Conservation (phyloP, 371 early-diverging fungal genomes). For the Rhizopus delemar region DNA sequence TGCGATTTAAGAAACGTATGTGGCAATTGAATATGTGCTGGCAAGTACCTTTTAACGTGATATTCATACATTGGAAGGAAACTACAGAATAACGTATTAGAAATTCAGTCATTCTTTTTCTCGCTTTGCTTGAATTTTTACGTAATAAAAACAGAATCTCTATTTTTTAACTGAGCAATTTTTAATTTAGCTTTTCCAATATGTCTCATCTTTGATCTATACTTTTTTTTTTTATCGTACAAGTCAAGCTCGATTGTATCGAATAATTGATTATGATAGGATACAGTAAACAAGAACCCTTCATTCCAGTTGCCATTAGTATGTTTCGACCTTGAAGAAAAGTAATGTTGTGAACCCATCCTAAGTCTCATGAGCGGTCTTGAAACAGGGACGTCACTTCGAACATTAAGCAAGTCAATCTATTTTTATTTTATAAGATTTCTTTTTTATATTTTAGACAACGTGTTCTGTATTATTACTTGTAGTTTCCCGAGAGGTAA, state of each 20-base stretch:
- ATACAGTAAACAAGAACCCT: slow-evolving; percentile 45
- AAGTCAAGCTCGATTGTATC: slow-evolving; percentile 50
- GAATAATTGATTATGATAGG: slow-evolving; percentile 48
- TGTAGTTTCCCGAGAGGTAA: slow-evolving; percentile 34
- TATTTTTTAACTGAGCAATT: slow-evolving; percentile 36
- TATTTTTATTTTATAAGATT: slow-evolving; percentile 9
- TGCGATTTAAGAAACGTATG: slow-evolving; percentile 50
- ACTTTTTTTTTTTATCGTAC: slow-evolving; percentile 44
- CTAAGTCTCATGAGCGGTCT: slow-evolving; percentile 46
- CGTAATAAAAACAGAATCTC: slow-evolving; percentile 52
- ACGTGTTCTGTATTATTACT: slow-evolving; percentile 17
- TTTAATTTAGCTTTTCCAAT: slow-evolving; percentile 52
- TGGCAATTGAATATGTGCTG: slow-evolving; percentile 49
- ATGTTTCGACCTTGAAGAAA: slow-evolving; percentile 35
- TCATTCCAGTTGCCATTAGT: slow-evolving; percentile 51
- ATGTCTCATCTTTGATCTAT: slow-evolving; percentile 37
- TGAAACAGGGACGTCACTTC: slow-evolving; percentile 35
- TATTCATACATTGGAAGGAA: slow-evolving; percentile 56
- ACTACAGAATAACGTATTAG: slow-evolving; percentile 14
- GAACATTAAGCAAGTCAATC: slow-evolving; percentile 51
- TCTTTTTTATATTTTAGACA: slow-evolving; percentile 4
- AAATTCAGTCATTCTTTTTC: neutral
- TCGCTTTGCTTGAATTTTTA: slow-evolving; percentile 15
- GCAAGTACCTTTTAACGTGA: slow-evolving; percentile 43
- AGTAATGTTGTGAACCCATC: slow-evolving; percentile 51